A percentile compares a stretch with the other conserved stretches of the same genome.
These are phyloP conservation scores for Brettanomyces sp. DNA, from an alignment of 805 yeast genomes.

Conservation along the genomic window DNA sequence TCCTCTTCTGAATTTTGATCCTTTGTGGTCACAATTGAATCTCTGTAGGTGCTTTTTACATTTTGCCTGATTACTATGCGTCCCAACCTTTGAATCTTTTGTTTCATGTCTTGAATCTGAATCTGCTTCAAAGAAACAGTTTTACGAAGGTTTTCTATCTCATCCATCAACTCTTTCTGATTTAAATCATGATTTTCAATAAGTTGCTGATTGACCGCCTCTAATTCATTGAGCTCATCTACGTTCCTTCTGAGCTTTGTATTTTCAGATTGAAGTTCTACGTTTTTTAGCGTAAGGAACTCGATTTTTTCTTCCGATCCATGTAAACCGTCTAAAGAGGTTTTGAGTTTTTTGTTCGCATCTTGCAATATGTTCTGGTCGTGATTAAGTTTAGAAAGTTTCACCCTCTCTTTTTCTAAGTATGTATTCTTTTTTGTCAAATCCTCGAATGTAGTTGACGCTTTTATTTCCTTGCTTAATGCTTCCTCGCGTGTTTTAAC, in stretches of 20 bases:
- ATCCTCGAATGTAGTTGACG: constrained; percentile 12
- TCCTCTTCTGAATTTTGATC: no score
- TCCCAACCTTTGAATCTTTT: constrained; percentile 28
- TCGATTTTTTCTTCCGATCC: constrained; percentile 26
- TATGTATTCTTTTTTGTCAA: constrained; percentile 10
- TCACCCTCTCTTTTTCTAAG: constrained; percentile 6
- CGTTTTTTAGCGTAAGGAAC: constrained; percentile 27
- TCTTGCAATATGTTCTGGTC: constrained; percentile 1
- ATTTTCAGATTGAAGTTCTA: constrained; percentile 26
- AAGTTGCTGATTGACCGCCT: constrained; percentile 39
- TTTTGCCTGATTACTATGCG: neutral
- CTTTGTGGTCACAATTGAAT: neutral
- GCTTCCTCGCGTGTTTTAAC: constrained; percentile 23
- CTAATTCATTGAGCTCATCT: constrained; percentile 39
- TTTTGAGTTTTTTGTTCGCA: constrained; percentile 18
- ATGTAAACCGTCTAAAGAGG: constrained; percentile 19
- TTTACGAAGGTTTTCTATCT: constrained; percentile 23
- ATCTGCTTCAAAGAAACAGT: constrained; percentile 8
- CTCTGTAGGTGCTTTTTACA: neutral
- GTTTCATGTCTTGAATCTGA: constrained; percentile 16
- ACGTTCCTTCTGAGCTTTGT: constrained; percentile 27
- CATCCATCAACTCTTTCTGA: constrained; percentile 33
- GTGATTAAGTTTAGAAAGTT: constrained; percentile 7
- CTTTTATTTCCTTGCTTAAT: constrained; percentile 17
- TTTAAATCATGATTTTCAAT: constrained; percentile 29